Evolutionary conservation across 495 filamentous ascomycete genomes (phyloP).

Genomic region (Endocarpon pusillum): DNA sequence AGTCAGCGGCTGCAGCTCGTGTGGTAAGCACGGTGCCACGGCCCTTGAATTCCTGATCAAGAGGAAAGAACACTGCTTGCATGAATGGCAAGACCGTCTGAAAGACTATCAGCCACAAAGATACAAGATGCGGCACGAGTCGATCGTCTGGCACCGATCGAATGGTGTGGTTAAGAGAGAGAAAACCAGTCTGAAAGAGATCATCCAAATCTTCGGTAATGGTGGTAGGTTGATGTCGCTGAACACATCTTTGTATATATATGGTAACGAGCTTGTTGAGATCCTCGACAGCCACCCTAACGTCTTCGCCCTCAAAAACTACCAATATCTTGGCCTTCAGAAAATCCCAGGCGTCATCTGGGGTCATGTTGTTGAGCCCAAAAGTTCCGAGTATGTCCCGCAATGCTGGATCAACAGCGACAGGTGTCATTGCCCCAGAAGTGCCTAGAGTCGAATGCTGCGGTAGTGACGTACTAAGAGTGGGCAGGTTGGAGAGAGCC

Average conservation of each 20-base stretch:
- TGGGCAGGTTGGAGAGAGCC: constrained; percentile 23
- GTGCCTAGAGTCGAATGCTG: background rate
- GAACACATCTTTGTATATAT: constrained; percentile 63
- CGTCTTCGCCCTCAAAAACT: constrained; percentile 84
- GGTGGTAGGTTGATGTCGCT: constrained; percentile 43
- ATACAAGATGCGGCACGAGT: constrained; percentile 70
- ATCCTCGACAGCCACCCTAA: constrained; percentile 81
- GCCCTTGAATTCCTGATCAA: constrained; percentile 89
- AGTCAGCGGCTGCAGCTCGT: constrained; percentile 57
- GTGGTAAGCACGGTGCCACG: constrained; percentile 56
- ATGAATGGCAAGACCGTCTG: constrained; percentile 82
- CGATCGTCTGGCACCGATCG: constrained; percentile 62
- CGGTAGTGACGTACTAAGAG: constrained; percentile 10
- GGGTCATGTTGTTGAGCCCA: constrained; percentile 63
- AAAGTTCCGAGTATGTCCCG: constrained; percentile 37
- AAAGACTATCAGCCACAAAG: constrained; percentile 87
- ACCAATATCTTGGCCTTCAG: constrained; percentile 79
- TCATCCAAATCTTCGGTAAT: constrained; percentile 70
- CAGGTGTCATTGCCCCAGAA: too few species aligned
- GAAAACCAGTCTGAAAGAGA: constrained; percentile 65
- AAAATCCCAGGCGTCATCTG: constrained; percentile 90
- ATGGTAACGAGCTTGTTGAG: constrained; percentile 75
- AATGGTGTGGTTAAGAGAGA: constrained; percentile 67
- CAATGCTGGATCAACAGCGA: constrained; percentile 22
- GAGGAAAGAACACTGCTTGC: constrained; percentile 85